These are phyloP conservation scores for Aspergillus amoenus DNA, from an alignment of 2,329 filamentous ascomycete species.

Conservation along the genomic window DNA sequence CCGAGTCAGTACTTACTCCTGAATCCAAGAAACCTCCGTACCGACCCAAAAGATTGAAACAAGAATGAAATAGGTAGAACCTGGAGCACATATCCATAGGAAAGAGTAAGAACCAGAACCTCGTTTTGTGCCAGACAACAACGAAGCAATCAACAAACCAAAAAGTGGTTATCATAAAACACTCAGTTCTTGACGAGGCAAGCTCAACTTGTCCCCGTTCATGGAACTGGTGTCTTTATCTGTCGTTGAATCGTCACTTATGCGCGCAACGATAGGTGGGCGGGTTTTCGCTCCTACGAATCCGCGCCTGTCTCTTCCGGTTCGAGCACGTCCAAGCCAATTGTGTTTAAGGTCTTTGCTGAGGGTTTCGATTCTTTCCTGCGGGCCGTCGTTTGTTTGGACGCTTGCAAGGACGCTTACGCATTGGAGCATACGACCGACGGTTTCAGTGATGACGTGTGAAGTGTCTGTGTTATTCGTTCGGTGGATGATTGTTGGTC, in stretches of 20 bases:
- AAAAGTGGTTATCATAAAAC: slow-evolving; percentile 23
- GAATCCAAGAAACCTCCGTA: background rate
- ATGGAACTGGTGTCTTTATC: background rate
- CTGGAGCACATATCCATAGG: background rate
- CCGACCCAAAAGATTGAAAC: background rate
- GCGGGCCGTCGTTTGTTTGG: slow-evolving; percentile 68
- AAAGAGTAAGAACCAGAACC: background rate
- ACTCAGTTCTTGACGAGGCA: slow-evolving; percentile 30
- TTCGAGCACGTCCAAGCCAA: slow-evolving; percentile 88
- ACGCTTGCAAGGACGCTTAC: slow-evolving; percentile 84
- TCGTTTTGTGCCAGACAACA: slow-evolving; percentile 20
- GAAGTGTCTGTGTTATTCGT: slow-evolving; percentile 47
- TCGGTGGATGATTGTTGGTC: slow-evolving; percentile 35
- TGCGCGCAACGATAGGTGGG: slow-evolving; percentile 29
- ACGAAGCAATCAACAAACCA: slow-evolving; percentile 8
- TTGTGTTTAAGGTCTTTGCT: slow-evolving; percentile 91
- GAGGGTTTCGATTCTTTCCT: slow-evolving; percentile 77
- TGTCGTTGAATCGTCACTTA: slow-evolving; percentile 27
- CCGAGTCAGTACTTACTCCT: background rate
- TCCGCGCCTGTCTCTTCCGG: slow-evolving; percentile 82
- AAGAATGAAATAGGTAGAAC: background rate
- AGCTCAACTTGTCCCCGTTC: slow-evolving; percentile 14
- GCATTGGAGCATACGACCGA: slow-evolving; percentile 93
- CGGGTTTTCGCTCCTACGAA: slow-evolving; percentile 71
- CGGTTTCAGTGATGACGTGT: slow-evolving; percentile 84